These are phyloP conservation scores for Albizia julibrissin DNA, from an alignment of 306 rosid species.

Conservation along the genomic window DNA sequence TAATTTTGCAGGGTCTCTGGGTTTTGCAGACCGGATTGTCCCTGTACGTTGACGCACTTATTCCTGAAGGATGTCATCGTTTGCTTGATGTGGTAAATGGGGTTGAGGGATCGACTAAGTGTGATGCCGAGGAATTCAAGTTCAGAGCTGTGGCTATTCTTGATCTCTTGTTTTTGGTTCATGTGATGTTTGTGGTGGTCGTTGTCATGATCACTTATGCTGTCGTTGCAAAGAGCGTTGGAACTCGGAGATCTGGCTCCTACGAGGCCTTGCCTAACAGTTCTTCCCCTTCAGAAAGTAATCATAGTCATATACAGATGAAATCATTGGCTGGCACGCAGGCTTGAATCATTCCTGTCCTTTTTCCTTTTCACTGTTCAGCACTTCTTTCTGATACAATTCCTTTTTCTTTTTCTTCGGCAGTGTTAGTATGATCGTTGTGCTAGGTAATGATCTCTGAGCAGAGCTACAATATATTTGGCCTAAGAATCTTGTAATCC, in stretches of 20 bases:
- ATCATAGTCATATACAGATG: conserved; percentile 77
- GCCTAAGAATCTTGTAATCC: background rate
- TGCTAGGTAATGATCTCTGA: conserved; percentile 10
- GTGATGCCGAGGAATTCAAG: conserved; percentile 76
- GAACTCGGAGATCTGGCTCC: conserved; percentile 65
- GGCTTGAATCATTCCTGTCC: conserved; percentile 54
- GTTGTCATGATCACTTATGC: conserved; percentile 59
- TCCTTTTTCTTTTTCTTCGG: background rate
- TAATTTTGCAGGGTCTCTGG: conserved; percentile 85
- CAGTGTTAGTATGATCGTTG: background rate
- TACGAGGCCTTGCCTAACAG: conserved; percentile 73
- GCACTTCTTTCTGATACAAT: background rate
- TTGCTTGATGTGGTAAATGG: conserved; percentile 76
- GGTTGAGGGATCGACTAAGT: conserved; percentile 82
- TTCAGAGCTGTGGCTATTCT: conserved; percentile 78
- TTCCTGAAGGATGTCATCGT: conserved; percentile 90
- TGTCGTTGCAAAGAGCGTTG: conserved; percentile 46
- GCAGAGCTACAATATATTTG: conserved; percentile 19
- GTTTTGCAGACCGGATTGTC: conserved; percentile 79
- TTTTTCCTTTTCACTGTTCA: background rate
- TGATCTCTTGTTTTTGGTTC: conserved; percentile 71
- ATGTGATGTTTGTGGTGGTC: conserved; percentile 63
- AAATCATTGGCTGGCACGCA: conserved; percentile 86
- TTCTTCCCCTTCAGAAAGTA: conserved; percentile 47
- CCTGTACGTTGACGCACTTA: conserved; percentile 83